A percentile compares a stretch with the other conserved stretches of the same genome.
These are phyloP conservation scores for Aureobasidium melanogenum DNA, from an alignment of 2,329 filamentous ascomycete species.

Conservation along the genomic window DNA sequence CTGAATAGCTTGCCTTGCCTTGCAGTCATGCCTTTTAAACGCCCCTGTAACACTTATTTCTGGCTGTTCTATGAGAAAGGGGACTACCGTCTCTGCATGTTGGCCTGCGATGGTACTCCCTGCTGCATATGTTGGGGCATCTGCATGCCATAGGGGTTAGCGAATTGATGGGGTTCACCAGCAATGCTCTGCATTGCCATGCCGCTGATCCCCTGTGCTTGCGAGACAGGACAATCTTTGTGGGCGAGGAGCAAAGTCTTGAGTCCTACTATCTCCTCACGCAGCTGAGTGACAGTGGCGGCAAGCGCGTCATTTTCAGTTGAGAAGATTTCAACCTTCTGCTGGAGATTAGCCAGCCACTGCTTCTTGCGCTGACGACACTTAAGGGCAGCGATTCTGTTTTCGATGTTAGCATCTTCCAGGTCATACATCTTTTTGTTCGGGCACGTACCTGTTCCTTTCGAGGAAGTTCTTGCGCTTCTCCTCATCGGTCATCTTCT, in stretches of 20 bases:
- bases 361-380: constrained; percentile 98
- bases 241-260: constrained; percentile 89
- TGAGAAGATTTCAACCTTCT: constrained; percentile 88
- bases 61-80: background rate
- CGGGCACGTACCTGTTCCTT: constrained; percentile 70
- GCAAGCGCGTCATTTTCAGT: constrained; percentile 84
- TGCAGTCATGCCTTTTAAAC: constrained; percentile 10
- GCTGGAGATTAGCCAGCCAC: constrained; percentile 90
- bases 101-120: constrained; percentile 23
- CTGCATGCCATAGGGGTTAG: constrained; percentile 42
- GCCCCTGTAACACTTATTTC: background rate
- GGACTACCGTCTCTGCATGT: constrained; percentile 27
- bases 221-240: constrained; percentile 90
- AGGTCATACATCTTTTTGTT: background rate
- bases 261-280: constrained; percentile 89
- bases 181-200: constrained; percentile 43
- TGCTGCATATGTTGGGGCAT: constrained; percentile 25
- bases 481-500: constrained; percentile 97
- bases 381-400: constrained; percentile 90
- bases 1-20: background rate
- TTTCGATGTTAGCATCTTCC: constrained; percentile 19
- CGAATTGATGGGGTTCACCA: constrained; percentile 32
- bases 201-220: constrained; percentile 64
- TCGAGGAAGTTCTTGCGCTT: constrained; percentile 98
- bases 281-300: constrained; percentile 70